Base-by-base conservation (phyloP, 106 monocot genomes). In the Amphibolis antarctica region DNA sequence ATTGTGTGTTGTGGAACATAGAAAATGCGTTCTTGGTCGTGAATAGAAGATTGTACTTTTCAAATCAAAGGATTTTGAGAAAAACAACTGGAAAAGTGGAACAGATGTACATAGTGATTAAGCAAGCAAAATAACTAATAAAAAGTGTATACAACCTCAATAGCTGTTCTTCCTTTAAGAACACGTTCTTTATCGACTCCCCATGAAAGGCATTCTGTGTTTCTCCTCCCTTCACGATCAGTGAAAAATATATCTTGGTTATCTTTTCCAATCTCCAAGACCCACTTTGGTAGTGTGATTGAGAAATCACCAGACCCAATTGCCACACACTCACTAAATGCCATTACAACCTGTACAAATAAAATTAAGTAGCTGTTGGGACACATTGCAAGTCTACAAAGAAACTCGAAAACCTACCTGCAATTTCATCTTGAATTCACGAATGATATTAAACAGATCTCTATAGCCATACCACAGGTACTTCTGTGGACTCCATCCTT, bases 181-280 rank as follows among this genome's bases (percentile, higher is more conserved):
- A 81, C 86, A 13, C 89, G 96, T 46, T 84, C 89, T 62, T 80
- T 83, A 57, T 90, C 89, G 13, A 96, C 77, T n/a, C 96, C 89
- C 89, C 89, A 96, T 20, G 96, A 90, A 66, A 96, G 84, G 55
- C 86, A 90, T 54, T 86, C 84, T 22, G 84, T 90, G 46, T 86
- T 89, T 70, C 89, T 77, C 71, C 89, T 86, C 15, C 94, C 94
- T 68, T 82, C 94, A 64, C 84, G 86, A 74, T 96, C 94, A n/a
- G 89, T 89, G 70, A 96, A 96, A 76, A 96, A 96, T 69, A 96
- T 86, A 69, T 96, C 94, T 67, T 81, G 94, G 61, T 89, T 89
- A 49, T 96, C 86, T 79, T 84, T 84, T 66, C 84, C 94, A 64
- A 96, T 84, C 70, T 96, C 94, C 71, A 96, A 58, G 12, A 96